Evolutionary conservation across 306 rosid species (phyloP).

Genomic region (Prunus kanzakura): DNA sequence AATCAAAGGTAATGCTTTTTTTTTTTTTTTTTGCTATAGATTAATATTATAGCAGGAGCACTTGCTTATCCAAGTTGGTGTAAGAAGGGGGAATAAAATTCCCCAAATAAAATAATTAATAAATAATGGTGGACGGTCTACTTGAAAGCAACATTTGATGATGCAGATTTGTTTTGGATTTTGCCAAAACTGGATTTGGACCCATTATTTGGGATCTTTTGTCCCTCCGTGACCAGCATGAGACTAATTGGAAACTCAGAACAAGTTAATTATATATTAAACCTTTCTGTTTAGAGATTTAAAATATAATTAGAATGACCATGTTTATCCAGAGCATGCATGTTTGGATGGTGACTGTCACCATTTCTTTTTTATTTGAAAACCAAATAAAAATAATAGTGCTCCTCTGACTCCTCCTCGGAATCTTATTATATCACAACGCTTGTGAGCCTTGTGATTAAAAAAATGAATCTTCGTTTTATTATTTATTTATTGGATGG

Average conservation of each 20-base stretch:
- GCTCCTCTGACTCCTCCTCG: too few species aligned
- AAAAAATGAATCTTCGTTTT: too few species aligned
- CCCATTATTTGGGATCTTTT: conserved; percentile 22
- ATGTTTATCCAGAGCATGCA: background rate
- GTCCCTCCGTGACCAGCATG: conserved; percentile 10
- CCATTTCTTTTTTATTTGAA: background rate
- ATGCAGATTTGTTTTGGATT: conserved; percentile 6
- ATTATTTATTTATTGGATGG: background rate
- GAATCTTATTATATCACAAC: too few species aligned
- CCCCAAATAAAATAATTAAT: background rate
- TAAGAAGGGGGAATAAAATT: background rate
- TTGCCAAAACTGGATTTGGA: conserved; percentile 7
- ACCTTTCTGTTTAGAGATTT: background rate
- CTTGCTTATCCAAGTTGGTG: conserved; percentile 2
- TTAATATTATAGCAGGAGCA: background rate
- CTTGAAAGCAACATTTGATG: conserved; percentile 15
- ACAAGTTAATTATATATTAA: background rate
- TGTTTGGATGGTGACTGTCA: conserved; percentile 1
- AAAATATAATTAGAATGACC: background rate
- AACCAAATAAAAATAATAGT: too few species aligned
- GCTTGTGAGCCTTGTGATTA: too few species aligned
- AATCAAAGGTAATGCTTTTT: too few species aligned
- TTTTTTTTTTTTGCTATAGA: too few species aligned
- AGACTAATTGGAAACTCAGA: background rate
- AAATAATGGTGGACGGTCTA: background rate